Evolutionary conservation across 148 eudicot species (phyloP).

Genomic region (Oxyria digyna): DNA sequence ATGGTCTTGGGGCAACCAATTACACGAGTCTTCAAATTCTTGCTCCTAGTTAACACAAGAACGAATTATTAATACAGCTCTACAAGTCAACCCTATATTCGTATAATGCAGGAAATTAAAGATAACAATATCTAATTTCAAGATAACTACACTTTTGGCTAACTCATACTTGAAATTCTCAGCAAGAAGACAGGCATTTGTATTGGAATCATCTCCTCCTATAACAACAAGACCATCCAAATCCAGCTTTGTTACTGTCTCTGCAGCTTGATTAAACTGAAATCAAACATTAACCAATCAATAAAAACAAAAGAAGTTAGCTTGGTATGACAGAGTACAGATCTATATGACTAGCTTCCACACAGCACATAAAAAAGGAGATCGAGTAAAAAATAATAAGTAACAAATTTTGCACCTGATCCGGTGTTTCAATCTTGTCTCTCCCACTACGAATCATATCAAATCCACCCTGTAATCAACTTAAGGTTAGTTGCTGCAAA

Average conservation of each 20-base stretch:
- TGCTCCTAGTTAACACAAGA: constrained; percentile 38
- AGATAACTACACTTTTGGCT: too few relatives aligned
- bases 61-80: not conserved
- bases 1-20: constrained; percentile 99
- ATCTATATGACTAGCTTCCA: too few relatives aligned
- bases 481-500: not conserved
- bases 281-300: constrained; percentile 9
- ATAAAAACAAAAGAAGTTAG: constrained; percentile 4
- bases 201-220: constrained; percentile 97
- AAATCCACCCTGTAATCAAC: constrained; percentile 71
- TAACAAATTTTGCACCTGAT: constrained; percentile 43
- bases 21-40: constrained; percentile 77
- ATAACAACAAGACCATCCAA: constrained; percentile 98
- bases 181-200: constrained; percentile 97
- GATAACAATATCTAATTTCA: not conserved
- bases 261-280: constrained; percentile 97
- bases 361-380: not conserved
- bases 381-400: not conserved
- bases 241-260: constrained; percentile 76
- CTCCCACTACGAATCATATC: constrained; percentile 98
- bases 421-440: constrained; percentile 99
- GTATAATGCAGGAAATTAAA: not conserved
- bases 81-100: not conserved
- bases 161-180: constrained; percentile 70
- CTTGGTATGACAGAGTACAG: not conserved